Evolutionary conservation across 2,329 filamentous ascomycete species (phyloP).

Genomic region (Fusarium odoratissimum): DNA sequence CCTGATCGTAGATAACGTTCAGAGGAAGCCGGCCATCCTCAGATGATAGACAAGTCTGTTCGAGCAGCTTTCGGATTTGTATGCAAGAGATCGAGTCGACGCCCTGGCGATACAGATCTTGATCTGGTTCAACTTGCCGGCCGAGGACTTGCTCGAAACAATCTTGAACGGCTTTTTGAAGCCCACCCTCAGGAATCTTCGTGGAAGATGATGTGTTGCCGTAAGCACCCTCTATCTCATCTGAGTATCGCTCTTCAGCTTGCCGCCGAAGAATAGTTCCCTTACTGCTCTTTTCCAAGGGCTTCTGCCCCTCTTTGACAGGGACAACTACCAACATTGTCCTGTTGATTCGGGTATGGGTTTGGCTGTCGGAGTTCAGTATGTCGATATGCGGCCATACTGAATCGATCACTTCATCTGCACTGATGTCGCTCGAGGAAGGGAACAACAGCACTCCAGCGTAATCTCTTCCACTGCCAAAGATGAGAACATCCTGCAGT

Average conservation of each 20-base stretch:
- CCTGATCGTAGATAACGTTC: slow-evolving; percentile 70
- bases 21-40: slow-evolving; percentile 55
- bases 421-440: slow-evolving; percentile 40
- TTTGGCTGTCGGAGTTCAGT: slow-evolving; percentile 61
- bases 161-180: slow-evolving; percentile 48
- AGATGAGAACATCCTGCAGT: slow-evolving; percentile 68
- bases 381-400: slow-evolving; percentile 58
- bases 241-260: slow-evolving; percentile 61
- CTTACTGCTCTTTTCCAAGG: slow-evolving; percentile 71
- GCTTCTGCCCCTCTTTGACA: slow-evolving; percentile 11
- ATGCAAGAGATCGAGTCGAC: slow-evolving; percentile 70
- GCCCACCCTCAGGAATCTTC: slow-evolving; percentile 49
- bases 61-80: slow-evolving; percentile 57
- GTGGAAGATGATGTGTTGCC: slow-evolving; percentile 12
- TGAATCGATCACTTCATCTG: slow-evolving; percentile 53
- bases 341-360: slow-evolving; percentile 61
- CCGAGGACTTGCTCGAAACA: slow-evolving; percentile 50
- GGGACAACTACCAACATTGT: slow-evolving; percentile 63
- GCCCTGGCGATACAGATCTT: slow-evolving; percentile 68
- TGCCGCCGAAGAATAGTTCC: slow-evolving; percentile 66
- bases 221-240: slow-evolving; percentile 61
- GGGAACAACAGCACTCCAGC: slow-evolving; percentile 68
- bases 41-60: slow-evolving; percentile 37
- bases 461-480: slow-evolving; percentile 67
- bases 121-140: slow-evolving; percentile 47